These are phyloP conservation scores for Ceratocystis cacaofunesta DNA, from an alignment of 2,329 filamentous ascomycete species.

Conservation along the genomic window DNA sequence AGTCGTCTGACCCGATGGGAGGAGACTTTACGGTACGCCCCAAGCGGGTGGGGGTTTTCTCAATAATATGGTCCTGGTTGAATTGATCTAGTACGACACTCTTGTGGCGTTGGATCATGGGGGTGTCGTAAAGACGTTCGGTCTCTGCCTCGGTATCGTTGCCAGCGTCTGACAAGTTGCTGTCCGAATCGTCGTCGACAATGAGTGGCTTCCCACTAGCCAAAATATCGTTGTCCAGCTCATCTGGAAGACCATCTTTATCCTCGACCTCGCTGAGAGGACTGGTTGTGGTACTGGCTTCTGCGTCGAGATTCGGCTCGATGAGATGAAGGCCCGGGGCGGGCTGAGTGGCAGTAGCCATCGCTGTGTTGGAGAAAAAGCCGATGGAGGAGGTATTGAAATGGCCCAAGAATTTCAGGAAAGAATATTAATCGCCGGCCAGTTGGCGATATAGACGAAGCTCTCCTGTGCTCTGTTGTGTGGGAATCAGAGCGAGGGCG, in stretches of 20 bases:
- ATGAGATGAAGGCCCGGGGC: slow-evolving; percentile 35
- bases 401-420: slow-evolving; percentile 15
- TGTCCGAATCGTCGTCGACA: slow-evolving; percentile 28
- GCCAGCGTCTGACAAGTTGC: slow-evolving; percentile 41
- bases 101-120: slow-evolving; percentile 48
- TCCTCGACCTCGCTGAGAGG: slow-evolving; percentile 88
- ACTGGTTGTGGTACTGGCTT: slow-evolving; percentile 66
- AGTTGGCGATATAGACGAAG: background rate
- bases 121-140: slow-evolving; percentile 81
- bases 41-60: slow-evolving; percentile 50
- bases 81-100: slow-evolving; percentile 45
- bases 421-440: slow-evolving; percentile 6
- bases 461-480: background rate
- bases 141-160: slow-evolving; percentile 81
- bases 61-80: slow-evolving; percentile 36
- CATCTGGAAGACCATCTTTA: slow-evolving; percentile 55
- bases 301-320: slow-evolving; percentile 34
- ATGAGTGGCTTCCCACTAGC: slow-evolving; percentile 24
- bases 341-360: slow-evolving; percentile 40
- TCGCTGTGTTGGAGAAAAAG: slow-evolving; percentile 22
- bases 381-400: slow-evolving; percentile 15
- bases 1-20: background rate
- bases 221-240: slow-evolving; percentile 43
- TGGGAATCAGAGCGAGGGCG: background rate
- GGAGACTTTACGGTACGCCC: slow-evolving; percentile 6